These are phyloP conservation scores for Alternaria novae-zelandiae DNA, from an alignment of 2,329 filamentous ascomycete genomes.

Conservation along the genomic window DNA sequence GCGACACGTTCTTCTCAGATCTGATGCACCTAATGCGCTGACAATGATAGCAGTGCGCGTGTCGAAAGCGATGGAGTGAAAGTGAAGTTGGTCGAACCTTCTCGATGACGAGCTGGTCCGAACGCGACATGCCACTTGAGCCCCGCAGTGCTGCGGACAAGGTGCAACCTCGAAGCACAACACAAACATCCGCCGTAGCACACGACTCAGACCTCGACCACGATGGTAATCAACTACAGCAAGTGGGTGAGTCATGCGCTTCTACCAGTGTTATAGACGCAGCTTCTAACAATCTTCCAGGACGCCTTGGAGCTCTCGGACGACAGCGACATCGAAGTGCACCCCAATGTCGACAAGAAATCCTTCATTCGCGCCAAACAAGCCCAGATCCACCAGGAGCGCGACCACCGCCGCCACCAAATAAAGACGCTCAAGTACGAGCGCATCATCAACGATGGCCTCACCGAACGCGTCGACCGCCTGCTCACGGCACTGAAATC, in stretches of 20 bases:
- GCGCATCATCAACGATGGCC: constrained; percentile 87
- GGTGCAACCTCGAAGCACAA: constrained; percentile 20
- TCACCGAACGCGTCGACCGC: constrained; percentile 81
- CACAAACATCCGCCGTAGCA: constrained; percentile 12
- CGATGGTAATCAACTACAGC: constrained; percentile 71
- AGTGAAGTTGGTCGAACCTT: constrained; percentile 34
- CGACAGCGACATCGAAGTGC: constrained; percentile 97
- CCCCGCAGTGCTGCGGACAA: constrained; percentile 19
- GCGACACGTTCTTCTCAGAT: neutral
- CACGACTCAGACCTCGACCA: constrained; percentile 7
- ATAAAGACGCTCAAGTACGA: constrained; percentile 94
- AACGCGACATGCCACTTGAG: constrained; percentile 22
- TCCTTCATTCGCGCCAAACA: constrained; percentile 99
- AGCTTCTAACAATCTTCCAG: constrained; percentile 50
- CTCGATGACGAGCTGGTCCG: constrained; percentile 19
- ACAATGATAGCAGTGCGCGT: neutral
- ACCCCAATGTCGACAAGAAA: constrained; percentile 97
- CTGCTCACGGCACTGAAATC: constrained; percentile 77
- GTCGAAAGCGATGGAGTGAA: neutral
- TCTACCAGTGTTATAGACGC: no score
- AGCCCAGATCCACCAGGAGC: constrained; percentile 92
- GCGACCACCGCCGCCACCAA: constrained; percentile 81
- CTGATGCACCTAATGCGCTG: no score
- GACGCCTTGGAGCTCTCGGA: constrained; percentile 95
- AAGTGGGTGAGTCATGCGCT: constrained; percentile 65